These are phyloP conservation scores for Rhizopogon sp. DNA, from an alignment of 768 basidiomycete genomes.

Conservation along the genomic window DNA sequence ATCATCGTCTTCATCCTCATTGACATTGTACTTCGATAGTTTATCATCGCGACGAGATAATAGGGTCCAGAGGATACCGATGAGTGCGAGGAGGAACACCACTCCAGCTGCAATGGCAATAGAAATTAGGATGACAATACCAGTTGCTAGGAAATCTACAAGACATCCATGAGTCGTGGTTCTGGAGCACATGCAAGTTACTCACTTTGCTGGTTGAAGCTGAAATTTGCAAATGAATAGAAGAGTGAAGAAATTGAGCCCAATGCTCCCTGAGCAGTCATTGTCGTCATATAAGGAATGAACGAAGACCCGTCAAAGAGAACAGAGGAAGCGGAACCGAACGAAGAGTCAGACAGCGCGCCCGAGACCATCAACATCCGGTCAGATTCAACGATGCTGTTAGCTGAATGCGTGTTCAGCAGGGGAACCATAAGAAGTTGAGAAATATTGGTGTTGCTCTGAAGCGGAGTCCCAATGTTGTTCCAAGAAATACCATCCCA, in stretches of 20 bases:
- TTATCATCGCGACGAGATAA: slow-evolving; percentile 78
- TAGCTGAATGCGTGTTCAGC: slow-evolving; percentile 64
- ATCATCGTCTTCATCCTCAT: slow-evolving; percentile 70
- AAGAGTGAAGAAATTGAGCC: slow-evolving; percentile 78
- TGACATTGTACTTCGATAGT: slow-evolving; percentile 54
- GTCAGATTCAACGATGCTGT: slow-evolving; percentile 72
- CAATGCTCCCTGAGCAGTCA: slow-evolving; percentile 56
- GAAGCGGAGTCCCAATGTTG: slow-evolving; percentile 52
- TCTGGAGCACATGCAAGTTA: slow-evolving; percentile 9
- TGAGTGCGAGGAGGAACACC: slow-evolving; percentile 78
- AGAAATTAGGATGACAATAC: slow-evolving; percentile 93
- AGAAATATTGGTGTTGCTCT: slow-evolving; percentile 59
- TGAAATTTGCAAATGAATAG: slow-evolving; percentile 75
- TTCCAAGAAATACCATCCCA: slow-evolving; percentile 86
- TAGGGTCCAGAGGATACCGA: slow-evolving; percentile 88
- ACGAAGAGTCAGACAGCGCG: slow-evolving; percentile 55
- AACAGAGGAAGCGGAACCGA: slow-evolving; percentile 79
- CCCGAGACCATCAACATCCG: slow-evolving; percentile 91
- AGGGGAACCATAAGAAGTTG: slow-evolving; percentile 91
- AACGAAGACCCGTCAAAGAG: slow-evolving; percentile 82
- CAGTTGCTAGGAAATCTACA: slow-evolving; percentile 82
- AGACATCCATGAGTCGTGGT: slow-evolving; percentile 6
- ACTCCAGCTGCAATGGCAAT: slow-evolving; percentile 96
- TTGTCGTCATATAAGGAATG: slow-evolving; percentile 77
- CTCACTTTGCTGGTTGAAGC: slow-evolving; percentile 68